Base-by-base conservation (phyloP, 1,284 basidiomycete species). In the Apiotrichum porosum region DNA sequence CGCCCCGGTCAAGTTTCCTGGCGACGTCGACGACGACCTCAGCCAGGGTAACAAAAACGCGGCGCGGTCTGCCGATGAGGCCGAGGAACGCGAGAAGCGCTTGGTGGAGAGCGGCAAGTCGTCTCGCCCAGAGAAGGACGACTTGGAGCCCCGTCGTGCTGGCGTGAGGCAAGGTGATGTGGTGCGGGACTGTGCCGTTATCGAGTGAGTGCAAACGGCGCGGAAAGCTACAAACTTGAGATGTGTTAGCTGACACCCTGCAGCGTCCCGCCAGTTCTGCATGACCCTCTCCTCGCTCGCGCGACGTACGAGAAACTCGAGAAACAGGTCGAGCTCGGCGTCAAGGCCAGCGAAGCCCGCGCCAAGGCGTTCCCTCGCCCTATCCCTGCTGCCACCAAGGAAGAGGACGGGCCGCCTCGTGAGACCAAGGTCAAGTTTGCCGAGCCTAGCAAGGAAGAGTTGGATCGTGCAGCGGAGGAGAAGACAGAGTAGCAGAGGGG, bases 131-230 rank as follows among this genome's bases (percentile, higher is more conserved):
- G 34, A 8, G 4, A 35, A 54, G 31, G 49, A 51, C 26, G 18
- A 22, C 9, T 15, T 53, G 1, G 61, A 63, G 22, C 51, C 55
- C 4, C 44, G 60, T 17, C 40, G 63, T n/a, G 56, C 44, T 44
- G 61, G 49, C 10, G 61, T 74, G 14, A 56, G 56, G 12, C 66
- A 67, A 18, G 71, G 72, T 12, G 67, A 69, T 39, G 59, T 69
- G 15, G 56, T 74, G 6, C 55, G 72, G 17, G 60, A 72, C 46
- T 72, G 69, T 43, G 61, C 50, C 3, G 62, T 67, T n/a, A 58
- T 68, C 13, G 63, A 68, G 72, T 72, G 52, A 61, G 71, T 62
- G 13, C 12, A 10, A n/a, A 5, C 24, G 3, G 9, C 13, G 15
- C 18, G n/a, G 35, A 37, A 15, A 9, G 35, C 4, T 9, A 34